Base-by-base conservation (phyloP, 352 stramenopile genomes). In the Globisporangium nodosum region DNA sequence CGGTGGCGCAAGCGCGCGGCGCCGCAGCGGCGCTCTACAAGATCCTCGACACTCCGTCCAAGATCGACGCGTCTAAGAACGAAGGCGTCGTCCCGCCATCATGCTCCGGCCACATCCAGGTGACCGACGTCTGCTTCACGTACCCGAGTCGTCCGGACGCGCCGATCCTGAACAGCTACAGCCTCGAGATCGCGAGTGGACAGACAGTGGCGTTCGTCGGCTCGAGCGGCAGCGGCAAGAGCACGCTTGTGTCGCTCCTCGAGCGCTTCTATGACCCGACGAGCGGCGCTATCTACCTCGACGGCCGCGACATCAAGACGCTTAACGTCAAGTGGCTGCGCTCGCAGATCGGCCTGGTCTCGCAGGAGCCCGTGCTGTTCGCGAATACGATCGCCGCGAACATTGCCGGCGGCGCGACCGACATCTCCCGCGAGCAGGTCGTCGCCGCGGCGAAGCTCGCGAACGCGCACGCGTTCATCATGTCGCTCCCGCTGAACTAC, bases 331-430 rank as follows among this genome's bases (percentile, higher is more conserved):
- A 18, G 27, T 53, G 48, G 48, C 48, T 53, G 21, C 48, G 48
- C 27, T 65, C 70, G 12, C 72, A 92, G 55, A 87, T 81, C 33
- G 69, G 81, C 7, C 62, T 96, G 0, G 83, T 92, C 0, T 85
- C 71, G 0, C 91, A 98, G 66, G 81, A 96, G 56, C 85, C 88
- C 15, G 85, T 87, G 30, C 72, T 97, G 18, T 97, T 97, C 65
- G 83, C 84, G n/a, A 80, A 71, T n/a, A 89, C 76, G 2, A 95
- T 98, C 55, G 56, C 64, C 1, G 84, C 97, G n/a, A 98, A 98
- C 63, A 94, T 99, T 61, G 64, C 67, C 2, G 84, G 79, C 37
- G 87, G 78, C 40, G 77, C 74, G 18, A 37, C 15, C 16, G 11
- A 24, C 13, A 24, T 46, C n/a, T 30, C 52, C 12, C 52, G 52